Evolutionary conservation across 768 basidiomycete species (phyloP), one percentile per base, ranked within the genome.

Genomic region (Russula virescens): DNA sequence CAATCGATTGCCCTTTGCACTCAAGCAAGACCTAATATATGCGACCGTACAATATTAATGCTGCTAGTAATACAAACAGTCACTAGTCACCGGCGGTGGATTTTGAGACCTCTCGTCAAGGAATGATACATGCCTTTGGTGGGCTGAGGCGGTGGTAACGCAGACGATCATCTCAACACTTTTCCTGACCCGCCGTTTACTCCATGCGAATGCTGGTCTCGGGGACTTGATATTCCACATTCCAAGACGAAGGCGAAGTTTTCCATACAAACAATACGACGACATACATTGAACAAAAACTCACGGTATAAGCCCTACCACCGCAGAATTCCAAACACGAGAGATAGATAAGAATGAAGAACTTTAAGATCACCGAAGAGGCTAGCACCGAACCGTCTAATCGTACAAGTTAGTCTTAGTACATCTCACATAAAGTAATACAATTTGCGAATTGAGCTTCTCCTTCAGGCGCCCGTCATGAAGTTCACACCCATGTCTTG

Each of bases 401-500:
- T 28, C 47, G 3, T 58, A 65, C 14, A 54, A 38, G 19, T 25
- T 25, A 25, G 14, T 26, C 3, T 9, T 49, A 11, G 11, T 18
- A 35, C 26, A 13, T 25, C 47, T 13, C 18, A 14, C 23, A 42
- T 14, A 38, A 38, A 2, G 38, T 9, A 5, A 10, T 5, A 38
- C 8, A 38, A 38, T 11, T 2, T 2, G 38, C 8, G 13, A 38
- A 38, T 4, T 38, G 11, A 21, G 8, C 18, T 42, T 34, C 31
- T 31, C 1, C 25, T 8, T 50, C 54, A 64, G 13, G n/a, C 31
- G 21, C 58, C 62, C 8, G 57, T 31, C 43, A 25, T 16, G 35
- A 45, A 65, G 47, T 53, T 60, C 19, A 43, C 40, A 14, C 35
- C 40, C 38, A 65, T 21, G 28, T 64, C 62, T 19, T 63, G 64